These are phyloP conservation scores for Zopfochytrium polystomum DNA, from an alignment of 371 early-diverging fungal species.

Conservation along the genomic window DNA sequence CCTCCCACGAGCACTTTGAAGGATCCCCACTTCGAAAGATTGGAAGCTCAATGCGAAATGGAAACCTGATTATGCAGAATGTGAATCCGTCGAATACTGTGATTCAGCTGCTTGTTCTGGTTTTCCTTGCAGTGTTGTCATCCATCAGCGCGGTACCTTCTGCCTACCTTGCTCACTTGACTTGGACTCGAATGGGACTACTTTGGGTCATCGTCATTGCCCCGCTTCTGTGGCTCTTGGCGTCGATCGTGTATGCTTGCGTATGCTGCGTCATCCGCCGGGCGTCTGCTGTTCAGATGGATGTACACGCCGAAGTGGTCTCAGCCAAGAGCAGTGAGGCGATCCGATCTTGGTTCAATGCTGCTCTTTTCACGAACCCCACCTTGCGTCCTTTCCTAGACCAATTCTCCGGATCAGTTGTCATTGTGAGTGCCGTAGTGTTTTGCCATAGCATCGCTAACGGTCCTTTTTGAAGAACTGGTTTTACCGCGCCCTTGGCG, in stretches of 20 bases:
- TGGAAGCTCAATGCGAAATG: too few species aligned
- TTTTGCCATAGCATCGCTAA: not conserved
- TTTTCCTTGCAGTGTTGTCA: not conserved
- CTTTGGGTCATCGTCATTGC: not conserved
- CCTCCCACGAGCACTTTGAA: conserved; percentile 1
- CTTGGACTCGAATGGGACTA: not conserved
- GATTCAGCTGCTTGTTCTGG: not conserved
- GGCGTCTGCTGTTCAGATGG: not conserved
- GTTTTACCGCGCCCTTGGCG: conserved; percentile 10
- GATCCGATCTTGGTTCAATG: not conserved
- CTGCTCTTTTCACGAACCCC: not conserved
- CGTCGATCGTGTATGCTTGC: conserved; percentile 1
- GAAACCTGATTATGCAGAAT: not conserved
- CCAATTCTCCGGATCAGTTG: not conserved
- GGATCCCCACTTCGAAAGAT: not conserved
- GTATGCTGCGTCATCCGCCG: not conserved
- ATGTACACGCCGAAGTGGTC: conserved; percentile 4
- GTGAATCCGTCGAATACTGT: not conserved
- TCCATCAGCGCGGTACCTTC: not conserved
- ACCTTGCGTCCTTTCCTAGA: not conserved
- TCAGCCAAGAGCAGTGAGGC: not conserved
- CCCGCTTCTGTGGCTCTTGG: not conserved
- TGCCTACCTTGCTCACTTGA: not conserved
- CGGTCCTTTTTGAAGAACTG: conserved; percentile 1
- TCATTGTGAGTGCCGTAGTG: not conserved